Base-by-base conservation (phyloP, 2,329 filamentous ascomycete genomes). In the Chrysosphaeria jannelii region DNA sequence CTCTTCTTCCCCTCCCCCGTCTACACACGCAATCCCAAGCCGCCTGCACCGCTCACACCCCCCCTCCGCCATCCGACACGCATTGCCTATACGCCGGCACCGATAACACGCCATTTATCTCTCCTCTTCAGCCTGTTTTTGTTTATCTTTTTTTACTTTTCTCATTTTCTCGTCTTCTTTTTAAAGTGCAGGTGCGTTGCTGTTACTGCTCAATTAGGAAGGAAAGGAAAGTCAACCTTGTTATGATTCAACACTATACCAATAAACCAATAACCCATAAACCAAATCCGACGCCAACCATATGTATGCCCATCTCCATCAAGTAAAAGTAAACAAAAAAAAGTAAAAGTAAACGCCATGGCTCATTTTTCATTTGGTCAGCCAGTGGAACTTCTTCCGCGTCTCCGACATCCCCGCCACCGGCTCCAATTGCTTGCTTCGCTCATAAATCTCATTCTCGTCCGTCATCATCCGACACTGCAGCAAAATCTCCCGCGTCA, bases 381-480 rank as follows among this genome's bases (percentile, higher is more conserved):
- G 58, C 62, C 62, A 68, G 8, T 57, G 56, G 34, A 67, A 67
- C 38, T 65, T 66, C 46, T 65, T 66, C 46, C 57, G 67, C 25
- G 44, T 39, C 22, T 64, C 59, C 10, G 44, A 5, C 8, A n/a
- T 10, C 5, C 10, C 5, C 19, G 6, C 43, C 4, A 38, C 42
- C 22, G 51, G 57, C 38, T 68, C 62, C 10, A 67, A 45, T 27
- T 57, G 46, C 8, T 62, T 31, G 37, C 60, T 66, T 25, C 60
- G 50, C 35, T 65, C 57, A 35, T 67, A 66, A 19, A 66, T 57
- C 27, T 67, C 61, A 59, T 91, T 81, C 35, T 89, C 76, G 44
- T 90, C 78, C 26, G 65, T 69, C 21, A 64, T 54, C 46, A 91
- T 69, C 36, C 66, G 64, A 33, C 72, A 71, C 36, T 88, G 75